A percentile compares a stretch with the other conserved stretches of the same genome.
Evolutionary conservation across 2,329 filamentous ascomycete genomes (phyloP).

Genomic region (Corniculantispora saksenae): DNA sequence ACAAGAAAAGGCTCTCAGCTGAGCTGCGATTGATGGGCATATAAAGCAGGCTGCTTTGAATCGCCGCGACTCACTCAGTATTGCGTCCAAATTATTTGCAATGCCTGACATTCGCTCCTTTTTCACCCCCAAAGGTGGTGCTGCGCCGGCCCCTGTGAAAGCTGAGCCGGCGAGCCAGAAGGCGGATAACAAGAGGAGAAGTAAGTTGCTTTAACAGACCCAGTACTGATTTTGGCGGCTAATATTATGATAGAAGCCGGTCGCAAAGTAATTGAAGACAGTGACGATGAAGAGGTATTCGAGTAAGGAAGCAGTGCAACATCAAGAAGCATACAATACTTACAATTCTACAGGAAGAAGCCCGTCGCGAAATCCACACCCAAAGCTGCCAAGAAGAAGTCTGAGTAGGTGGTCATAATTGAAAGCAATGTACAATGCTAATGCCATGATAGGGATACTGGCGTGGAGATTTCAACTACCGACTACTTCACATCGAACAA

Average conservation of each 20-base stretch:
- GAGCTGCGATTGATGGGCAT: slow-evolving; percentile 23
- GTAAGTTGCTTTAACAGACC: background rate
- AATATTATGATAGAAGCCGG: slow-evolving; percentile 38
- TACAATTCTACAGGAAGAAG: slow-evolving; percentile 53
- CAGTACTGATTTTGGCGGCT: slow-evolving; percentile 19
- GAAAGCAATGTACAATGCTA: slow-evolving; percentile 9
- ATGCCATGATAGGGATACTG: slow-evolving; percentile 39
- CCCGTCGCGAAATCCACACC: slow-evolving; percentile 49
- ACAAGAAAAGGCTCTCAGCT: slow-evolving; percentile 1
- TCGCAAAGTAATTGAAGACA: slow-evolving; percentile 78
- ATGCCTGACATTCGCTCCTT: slow-evolving; percentile 95
- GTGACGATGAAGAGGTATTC: slow-evolving; percentile 69
- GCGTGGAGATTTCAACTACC: slow-evolving; percentile 55
- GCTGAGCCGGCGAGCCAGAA: slow-evolving; percentile 46
- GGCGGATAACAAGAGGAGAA: slow-evolving; percentile 44
- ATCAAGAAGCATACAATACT: background rate
- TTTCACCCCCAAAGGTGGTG: slow-evolving; percentile 75
- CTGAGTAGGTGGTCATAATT: slow-evolving; percentile 41
- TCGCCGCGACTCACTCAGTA: background rate
- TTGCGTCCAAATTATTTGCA: slow-evolving; percentile 18
- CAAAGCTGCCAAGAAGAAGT: slow-evolving; percentile 57
- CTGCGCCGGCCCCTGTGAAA: slow-evolving; percentile 54
- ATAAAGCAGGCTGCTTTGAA: slow-evolving; percentile 23
- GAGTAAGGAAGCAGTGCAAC: slow-evolving; percentile 43
- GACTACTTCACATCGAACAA: slow-evolving; percentile 57